Base-by-base conservation (phyloP, 2,329 filamentous ascomycete genomes). In the Zymoseptoria passerinii region DNA sequence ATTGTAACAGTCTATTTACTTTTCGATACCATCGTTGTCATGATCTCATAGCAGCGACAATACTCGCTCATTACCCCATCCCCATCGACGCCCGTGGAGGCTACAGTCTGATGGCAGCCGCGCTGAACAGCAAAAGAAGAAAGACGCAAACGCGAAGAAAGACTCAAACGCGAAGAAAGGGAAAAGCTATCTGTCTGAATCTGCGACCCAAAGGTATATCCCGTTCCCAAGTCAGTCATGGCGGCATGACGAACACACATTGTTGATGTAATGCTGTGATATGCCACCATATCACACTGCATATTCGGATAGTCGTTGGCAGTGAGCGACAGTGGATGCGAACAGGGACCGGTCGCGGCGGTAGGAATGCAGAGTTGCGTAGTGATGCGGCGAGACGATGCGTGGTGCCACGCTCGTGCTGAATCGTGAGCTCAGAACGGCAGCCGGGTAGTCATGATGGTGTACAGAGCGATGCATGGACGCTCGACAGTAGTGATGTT, bases 231-330 rank as follows among this genome's bases (percentile, higher is more conserved):
- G 62, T 57, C 65, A 62, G 60, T 63, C 62, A 64, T 62, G 60
- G 60, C 57, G 66, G 62, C 63, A 63, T 62, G 63, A 64, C 64
- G 58, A 65, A 64, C 65, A 67, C 61, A 68, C 63, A 65, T 68
- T 61, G 61, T 64, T 63, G 61, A 66, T 66, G 65, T 63, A 59
- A 64, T 63, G 63, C 58, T 56, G 58, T 53, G 20, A 63, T 44
- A 65, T 65, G 63, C 61, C 61, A 58, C 58, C 63, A 65, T 63
- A 65, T 65, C 58, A 58, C 62, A 61, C 60, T 61, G 55, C 52
- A 35, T 20, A 28, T 61, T 48, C 53, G 60, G 55, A 58, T 52
- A 56, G 61, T 59, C 48, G 52, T 59, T 58, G 48, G 57, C 61
- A 67, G 60, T 60, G 65, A 63, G 57, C 58, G 63, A 63, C 63